Base-by-base conservation (phyloP, 495 filamentous ascomycete species). In the Amorphotheca resinae region DNA sequence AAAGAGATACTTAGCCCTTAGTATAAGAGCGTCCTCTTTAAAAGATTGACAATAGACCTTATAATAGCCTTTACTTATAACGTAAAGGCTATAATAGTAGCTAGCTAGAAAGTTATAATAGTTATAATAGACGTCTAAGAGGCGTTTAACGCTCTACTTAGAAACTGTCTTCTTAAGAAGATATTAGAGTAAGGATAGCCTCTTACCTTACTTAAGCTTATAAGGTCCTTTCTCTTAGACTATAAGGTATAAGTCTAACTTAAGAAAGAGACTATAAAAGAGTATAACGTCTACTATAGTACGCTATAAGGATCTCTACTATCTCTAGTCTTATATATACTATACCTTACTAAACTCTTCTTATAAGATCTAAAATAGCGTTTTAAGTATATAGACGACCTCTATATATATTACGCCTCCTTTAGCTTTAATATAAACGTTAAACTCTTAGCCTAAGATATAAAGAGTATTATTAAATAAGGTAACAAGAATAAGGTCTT, bases 301-400 rank as follows among this genome's bases (percentile, higher is more conserved):
- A 36, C 33, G 7, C 33, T 20, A 7, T 20, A 36, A 15, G 33
- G 33, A 6, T 36, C 33, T 15, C 33, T 36, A 6, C 17, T 36
- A 7, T 36, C 33, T 36, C 33, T 20, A 36, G 33, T 36, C 33
- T 20, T 36, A 7, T 36, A 36, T 30, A 30, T 30, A 30, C 26
- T 30, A 30, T 30, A 30, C 12, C 12, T 30, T 7, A 12, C 12
- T 7, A 14, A 36, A 14, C 33, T 36, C 12, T 20, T 36, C 15
- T 7, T 7, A 7, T 20, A 36, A 36, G 14, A 36, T 15, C 12
- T 14, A 7, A 20, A 6, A 15, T 14, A 7, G 7, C 14, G 14
- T 9, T 36, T 36, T 36, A 20, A 14, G 7, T 36, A 36, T 36
- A 20, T 20, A 15, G 14, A 36, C 17, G 33, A 36, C 17, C 12